A percentile compares a stretch with the other conserved stretches of the same genome.
These are phyloP conservation scores for Yarrowia galli DNA, from an alignment of 1,139 yeast species.

Conservation along the genomic window DNA sequence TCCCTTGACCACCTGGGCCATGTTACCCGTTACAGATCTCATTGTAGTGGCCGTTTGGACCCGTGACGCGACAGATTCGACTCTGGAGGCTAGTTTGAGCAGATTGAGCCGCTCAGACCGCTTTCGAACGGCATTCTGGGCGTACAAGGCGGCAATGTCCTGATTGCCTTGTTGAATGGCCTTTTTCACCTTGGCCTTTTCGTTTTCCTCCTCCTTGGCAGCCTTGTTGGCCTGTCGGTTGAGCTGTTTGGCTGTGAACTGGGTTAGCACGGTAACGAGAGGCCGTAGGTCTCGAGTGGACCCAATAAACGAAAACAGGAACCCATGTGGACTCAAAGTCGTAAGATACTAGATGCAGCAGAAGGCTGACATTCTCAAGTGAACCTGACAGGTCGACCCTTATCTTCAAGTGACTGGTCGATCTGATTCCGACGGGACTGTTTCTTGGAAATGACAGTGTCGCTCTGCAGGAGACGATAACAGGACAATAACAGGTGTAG, in stretches of 20 bases:
- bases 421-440: too few relatives aligned
- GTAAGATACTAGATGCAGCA: too few relatives aligned
- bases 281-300: background rate
- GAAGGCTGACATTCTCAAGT: too few relatives aligned
- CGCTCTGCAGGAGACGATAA: too few relatives aligned
- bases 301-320: too few relatives aligned
- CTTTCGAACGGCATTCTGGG: conserved; percentile 94
- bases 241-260: conserved; percentile 93
- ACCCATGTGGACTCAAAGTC: too few relatives aligned
- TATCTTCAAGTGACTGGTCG: too few relatives aligned
- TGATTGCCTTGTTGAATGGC: conserved; percentile 86
- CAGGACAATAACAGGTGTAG: too few relatives aligned
- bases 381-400: too few relatives aligned
- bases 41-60: conserved; percentile 98
- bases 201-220: conserved; percentile 86
- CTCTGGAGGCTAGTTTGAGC: conserved; percentile 81
- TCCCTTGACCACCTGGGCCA: conserved; percentile 91
- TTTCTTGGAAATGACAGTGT: too few relatives aligned
- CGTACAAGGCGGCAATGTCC: conserved; percentile 93
- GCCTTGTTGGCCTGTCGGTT: conserved; percentile 90
- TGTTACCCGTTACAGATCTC: conserved; percentile 92
- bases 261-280: conserved; percentile 4
- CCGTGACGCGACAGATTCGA: conserved; percentile 94
- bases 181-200: conserved; percentile 87
- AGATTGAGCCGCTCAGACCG: conserved; percentile 85